Conservation (phyloP, 2,329 filamentous ascomycete species). For the Berkeleyomyces rouxiae region DNA sequence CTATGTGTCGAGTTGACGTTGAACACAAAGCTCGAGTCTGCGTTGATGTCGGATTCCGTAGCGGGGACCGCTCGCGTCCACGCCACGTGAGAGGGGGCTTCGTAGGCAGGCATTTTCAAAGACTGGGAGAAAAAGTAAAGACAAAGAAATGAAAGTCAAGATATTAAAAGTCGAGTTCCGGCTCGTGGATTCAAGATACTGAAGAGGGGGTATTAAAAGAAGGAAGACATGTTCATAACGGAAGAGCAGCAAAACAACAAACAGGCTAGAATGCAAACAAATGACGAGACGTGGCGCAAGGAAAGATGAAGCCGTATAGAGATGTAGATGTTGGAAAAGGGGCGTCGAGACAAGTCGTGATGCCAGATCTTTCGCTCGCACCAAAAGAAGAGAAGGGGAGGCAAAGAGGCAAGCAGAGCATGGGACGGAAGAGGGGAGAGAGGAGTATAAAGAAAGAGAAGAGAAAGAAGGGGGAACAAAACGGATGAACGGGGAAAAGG, state of each 20-base stretch:
- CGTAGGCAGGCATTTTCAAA: constrained; percentile 6
- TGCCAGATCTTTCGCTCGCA: constrained; percentile 12
- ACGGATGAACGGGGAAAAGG: background rate
- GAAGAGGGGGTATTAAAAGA: background rate
- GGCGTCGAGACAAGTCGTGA: constrained; percentile 3
- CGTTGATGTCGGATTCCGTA: constrained; percentile 11
- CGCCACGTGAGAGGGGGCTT: background rate
- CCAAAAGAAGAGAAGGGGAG: constrained; percentile 3
- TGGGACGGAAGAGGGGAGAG: background rate
- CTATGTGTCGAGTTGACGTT: constrained; percentile 26
- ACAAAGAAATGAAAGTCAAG: background rate
- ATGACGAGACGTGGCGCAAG: background rate
- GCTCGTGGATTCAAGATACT: background rate
- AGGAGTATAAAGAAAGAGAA: background rate
- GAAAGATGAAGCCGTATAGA: background rate
- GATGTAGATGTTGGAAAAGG: background rate
- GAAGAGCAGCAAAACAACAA: constrained; percentile 1
- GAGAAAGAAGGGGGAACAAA: background rate
- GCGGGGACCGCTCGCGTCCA: constrained; percentile 6
- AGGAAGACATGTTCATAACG: background rate
- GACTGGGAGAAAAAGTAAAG: background rate
- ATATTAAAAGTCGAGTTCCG: background rate
- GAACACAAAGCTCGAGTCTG: constrained; percentile 15
- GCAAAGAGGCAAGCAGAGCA: constrained; percentile 2
- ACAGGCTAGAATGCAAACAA: constrained; percentile 3